A percentile compares a stretch with the other conserved stretches of the same genome.
Evolutionary conservation across 352 stramenopile genomes (phyloP).

Genomic region (Pythium sp.): DNA sequence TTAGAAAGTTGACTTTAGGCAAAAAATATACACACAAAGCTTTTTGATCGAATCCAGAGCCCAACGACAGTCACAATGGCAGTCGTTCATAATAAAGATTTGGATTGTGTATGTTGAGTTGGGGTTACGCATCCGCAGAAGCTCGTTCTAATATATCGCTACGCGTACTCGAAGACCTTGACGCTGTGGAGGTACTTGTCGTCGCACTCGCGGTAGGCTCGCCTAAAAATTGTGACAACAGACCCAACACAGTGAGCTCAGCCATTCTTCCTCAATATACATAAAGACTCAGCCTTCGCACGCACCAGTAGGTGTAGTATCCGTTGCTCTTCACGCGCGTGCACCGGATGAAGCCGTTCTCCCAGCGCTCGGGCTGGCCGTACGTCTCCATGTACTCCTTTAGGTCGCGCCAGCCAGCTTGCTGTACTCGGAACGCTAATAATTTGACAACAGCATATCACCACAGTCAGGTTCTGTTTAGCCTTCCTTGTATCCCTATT

Average conservation of each 20-base stretch:
- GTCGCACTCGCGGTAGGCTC: slow-evolving; percentile 66
- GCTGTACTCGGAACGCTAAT: slow-evolving; percentile 66
- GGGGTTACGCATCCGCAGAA: too few species aligned
- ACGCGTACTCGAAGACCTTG: slow-evolving; percentile 77
- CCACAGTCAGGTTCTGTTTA: background rate
- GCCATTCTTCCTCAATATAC: background rate
- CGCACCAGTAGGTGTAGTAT: slow-evolving; percentile 81
- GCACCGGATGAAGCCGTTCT: slow-evolving; percentile 74
- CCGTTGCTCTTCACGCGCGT: slow-evolving; percentile 80
- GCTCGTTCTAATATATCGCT: background rate
- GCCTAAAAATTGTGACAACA: slow-evolving; percentile 22
- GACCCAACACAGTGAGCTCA: background rate
- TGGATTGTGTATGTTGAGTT: background rate
- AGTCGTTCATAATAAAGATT: too few species aligned
- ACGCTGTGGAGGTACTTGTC: slow-evolving; percentile 81
- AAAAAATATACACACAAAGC: too few species aligned
- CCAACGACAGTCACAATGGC: too few species aligned
- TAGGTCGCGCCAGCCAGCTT: slow-evolving; percentile 69
- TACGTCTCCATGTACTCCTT: slow-evolving; percentile 83
- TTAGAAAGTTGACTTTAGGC: background rate
- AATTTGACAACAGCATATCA: background rate
- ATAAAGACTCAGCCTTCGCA: slow-evolving; percentile 11
- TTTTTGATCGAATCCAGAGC: too few species aligned
- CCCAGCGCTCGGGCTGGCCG: slow-evolving; percentile 66
- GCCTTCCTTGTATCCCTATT: too few species aligned